Evolutionary conservation across 1,284 basidiomycete genomes (phyloP), one percentile per base, ranked within the genome.

Genomic region (Ustilago hordei): DNA sequence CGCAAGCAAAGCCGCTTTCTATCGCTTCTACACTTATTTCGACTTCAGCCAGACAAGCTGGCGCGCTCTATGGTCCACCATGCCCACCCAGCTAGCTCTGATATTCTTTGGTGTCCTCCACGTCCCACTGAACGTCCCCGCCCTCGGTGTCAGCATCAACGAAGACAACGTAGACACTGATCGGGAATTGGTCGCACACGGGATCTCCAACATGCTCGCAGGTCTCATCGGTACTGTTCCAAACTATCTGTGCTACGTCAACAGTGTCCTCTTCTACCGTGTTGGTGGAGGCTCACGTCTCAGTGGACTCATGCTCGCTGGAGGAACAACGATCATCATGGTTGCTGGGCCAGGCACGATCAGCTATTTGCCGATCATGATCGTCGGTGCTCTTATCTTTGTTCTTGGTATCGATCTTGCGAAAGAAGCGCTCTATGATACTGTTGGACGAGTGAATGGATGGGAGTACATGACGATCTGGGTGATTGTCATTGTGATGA

Each of bases 371-470:
- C 84, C 87, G 1, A 82, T 88, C 39, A 85, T 86, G 78, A 86
- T 88, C 19, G 87, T 88, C 17, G 93, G 93, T 0, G 92, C 95
- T 2, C 89, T 99, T 67, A 98, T 99, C 82, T 96, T 95, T 79
- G 94, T 98, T 11, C 90, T 99, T 31, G 96, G 96, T 0, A 91
- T 98, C 69, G 96, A 99, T 80, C 90, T 99, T 35, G 91, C 94
- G 36, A 96, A 96, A 83, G 96, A 88, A 84, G 95, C 96, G 0
- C 87, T 98, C 4, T 98, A 95, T 95, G 96, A 99, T 87, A 97
- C 95, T 4, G 89, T 94, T 53, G 90, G 94, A 84, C 91, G 95
- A 19, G 94, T 95, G 41, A 85, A 83, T 45, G 66, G 76, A 28
- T 81, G 84, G 73, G 88, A 88, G 87, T 89, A 87, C 69, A 76